Evolutionary conservation across 2,329 filamentous ascomycete genomes (phyloP).

Genomic region (Paecilomyces fulvus): DNA sequence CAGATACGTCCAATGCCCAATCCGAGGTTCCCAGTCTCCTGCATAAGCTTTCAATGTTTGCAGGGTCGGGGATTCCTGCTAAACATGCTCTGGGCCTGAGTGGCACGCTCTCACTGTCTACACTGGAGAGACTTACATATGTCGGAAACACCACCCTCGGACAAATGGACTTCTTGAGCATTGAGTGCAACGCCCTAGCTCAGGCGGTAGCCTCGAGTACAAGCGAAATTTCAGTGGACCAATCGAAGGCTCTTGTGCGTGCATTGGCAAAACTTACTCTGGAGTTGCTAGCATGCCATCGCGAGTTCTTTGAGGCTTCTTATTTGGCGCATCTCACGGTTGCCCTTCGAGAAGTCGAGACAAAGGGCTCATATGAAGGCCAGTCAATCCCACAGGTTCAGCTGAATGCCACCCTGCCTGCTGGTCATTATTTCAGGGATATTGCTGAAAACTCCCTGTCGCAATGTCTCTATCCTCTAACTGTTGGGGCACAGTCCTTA

Average conservation of each 20-base stretch:
- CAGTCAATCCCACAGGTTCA: slow-evolving; percentile 7
- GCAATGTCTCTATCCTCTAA: slow-evolving; percentile 18
- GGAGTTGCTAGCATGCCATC: slow-evolving; percentile 28
- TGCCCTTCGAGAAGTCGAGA: slow-evolving; percentile 16
- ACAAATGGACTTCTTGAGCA: slow-evolving; percentile 55
- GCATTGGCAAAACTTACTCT: slow-evolving; percentile 34
- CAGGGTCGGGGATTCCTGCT: slow-evolving; percentile 20
- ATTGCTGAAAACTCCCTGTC: slow-evolving; percentile 22
- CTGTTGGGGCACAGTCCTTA: slow-evolving; percentile 5
- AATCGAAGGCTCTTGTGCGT: slow-evolving; percentile 41
- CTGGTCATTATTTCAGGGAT: slow-evolving; percentile 28
- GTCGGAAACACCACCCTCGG: slow-evolving; percentile 49
- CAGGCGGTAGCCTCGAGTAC: slow-evolving; percentile 46
- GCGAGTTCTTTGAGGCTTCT: slow-evolving; percentile 23
- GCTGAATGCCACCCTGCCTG: slow-evolving; percentile 13
- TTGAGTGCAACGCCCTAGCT: slow-evolving; percentile 55
- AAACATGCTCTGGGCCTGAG: slow-evolving; percentile 38
- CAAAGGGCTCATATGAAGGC: slow-evolving; percentile 10
- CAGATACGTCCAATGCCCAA: slow-evolving; percentile 24
- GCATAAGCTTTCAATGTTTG: slow-evolving; percentile 28
- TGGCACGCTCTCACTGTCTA: slow-evolving; percentile 40
- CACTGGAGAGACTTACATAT: slow-evolving; percentile 49
- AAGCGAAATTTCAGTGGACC: slow-evolving; percentile 42
- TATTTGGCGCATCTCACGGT: slow-evolving; percentile 16
- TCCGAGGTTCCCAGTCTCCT: slow-evolving; percentile 27